Evolutionary conservation across 352 stramenopile genomes (phyloP).

Genomic region (Phytophthora pisi): DNA sequence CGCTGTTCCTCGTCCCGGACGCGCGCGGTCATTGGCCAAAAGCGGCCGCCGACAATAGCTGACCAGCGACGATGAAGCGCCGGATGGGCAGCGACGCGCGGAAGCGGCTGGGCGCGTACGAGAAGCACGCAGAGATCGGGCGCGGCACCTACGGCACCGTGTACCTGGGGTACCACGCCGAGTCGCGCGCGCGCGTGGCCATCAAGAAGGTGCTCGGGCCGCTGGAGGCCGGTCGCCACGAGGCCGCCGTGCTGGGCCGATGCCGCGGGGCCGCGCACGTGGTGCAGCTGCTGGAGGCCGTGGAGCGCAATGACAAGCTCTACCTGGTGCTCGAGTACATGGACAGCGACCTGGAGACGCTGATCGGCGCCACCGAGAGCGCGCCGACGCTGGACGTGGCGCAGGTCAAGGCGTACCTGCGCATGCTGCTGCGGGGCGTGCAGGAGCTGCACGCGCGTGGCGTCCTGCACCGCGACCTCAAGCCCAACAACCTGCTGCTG

Average conservation of each 20-base stretch:
- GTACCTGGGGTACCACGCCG: constrained; percentile 61
- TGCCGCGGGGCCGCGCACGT: constrained; percentile 56
- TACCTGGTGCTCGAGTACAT: constrained; percentile 83
- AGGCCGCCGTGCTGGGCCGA: constrained; percentile 56
- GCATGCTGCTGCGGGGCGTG: constrained; percentile 70
- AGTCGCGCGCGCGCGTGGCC: constrained; percentile 47
- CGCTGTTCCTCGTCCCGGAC: no score
- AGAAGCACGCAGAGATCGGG: constrained; percentile 77
- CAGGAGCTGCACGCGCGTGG: constrained; percentile 56
- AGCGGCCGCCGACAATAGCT: constrained; percentile 3
- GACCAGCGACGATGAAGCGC: constrained; percentile 35
- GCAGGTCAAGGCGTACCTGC: constrained; percentile 74
- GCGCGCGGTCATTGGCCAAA: constrained; percentile 2
- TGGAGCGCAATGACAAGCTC: constrained; percentile 67
- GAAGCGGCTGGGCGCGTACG: constrained; percentile 73
- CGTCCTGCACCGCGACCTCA: constrained; percentile 82
- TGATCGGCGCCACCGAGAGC: constrained; percentile 48
- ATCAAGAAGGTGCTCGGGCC: constrained; percentile 81
- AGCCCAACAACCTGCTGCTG: constrained; percentile 84
- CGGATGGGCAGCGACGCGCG: constrained; percentile 30
- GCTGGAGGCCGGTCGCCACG: constrained; percentile 41
- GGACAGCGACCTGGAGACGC: constrained; percentile 75
- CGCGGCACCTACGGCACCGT: constrained; percentile 83
- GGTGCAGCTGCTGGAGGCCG: constrained; percentile 66
- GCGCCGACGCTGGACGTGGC: constrained; percentile 45